Evolutionary conservation across 345 rosid species (phyloP), one percentile per base, ranked within the genome.

Genomic region (Hibiscus trionum): DNA sequence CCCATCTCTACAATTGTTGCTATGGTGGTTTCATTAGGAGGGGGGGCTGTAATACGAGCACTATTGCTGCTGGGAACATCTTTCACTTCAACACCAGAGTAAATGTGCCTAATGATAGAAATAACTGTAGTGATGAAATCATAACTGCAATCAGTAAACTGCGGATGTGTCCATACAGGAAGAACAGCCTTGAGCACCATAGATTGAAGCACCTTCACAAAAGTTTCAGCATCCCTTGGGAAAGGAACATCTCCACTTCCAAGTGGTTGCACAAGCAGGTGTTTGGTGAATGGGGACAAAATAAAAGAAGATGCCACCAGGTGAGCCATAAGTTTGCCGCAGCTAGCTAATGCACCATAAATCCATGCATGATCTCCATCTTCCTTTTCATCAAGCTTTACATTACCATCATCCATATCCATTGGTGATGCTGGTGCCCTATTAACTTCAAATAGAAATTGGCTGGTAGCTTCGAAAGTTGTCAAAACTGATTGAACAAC

Each of bases 1-100:
- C 98, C 98, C 98, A 94, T 94, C 86, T 94, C 98, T 79, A 81
- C 97, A 78, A 94, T 91, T 53, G 96, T 91, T 70, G 87, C 78
- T 81, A 94, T 90, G 53, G 98, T 29, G 50, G 90, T 80, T 86
- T 94, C 98, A 83, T 83, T 94, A 17, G 89, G 98, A 74, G 97
- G 98, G 15, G 98, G 93, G 3, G 90, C 97, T 77, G 82, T 81
- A 31, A 90, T 76, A 71, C 90, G 97, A 67, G 95, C 73, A 77
- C 84, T 77, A 44, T 76, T 80, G 73, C 39, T 86, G 79, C 84
- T 84, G 68, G 66, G 79, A 9, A 79, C 78, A 82, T 79, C 86
- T 85, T 94, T 94, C 84, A 90, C 90, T 80, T 94, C 98, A 71
- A 91, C 91, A 76, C 98, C 98, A 29, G 93, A 88, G 79, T 90